Conservation (phyloP, 129 eudicot species). For the Helichrysum umbraculigerum region DNA sequence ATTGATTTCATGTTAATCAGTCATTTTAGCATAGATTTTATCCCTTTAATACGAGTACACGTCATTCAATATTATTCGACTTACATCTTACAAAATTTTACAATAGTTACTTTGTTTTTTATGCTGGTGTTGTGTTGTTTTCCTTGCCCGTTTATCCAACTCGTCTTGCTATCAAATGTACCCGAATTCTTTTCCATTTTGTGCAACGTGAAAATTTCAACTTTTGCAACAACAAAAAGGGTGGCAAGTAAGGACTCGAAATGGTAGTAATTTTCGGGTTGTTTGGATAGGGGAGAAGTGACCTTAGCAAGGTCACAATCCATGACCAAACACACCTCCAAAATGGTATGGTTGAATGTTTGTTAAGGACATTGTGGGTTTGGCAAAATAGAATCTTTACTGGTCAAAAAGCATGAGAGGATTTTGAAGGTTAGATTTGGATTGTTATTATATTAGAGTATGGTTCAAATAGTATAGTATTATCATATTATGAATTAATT, state of each 20-base stretch:
- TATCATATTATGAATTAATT: neutral
- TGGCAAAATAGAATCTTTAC: conserved; percentile 33
- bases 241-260: conserved; percentile 35
- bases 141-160: neutral
- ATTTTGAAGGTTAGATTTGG: conserved; percentile 34
- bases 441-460: conserved; percentile 23
- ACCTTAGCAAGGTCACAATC: conserved; percentile 36
- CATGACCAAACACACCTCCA: conserved; percentile 34
- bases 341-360: conserved; percentile 28
- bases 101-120: neutral
- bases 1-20: too few species aligned
- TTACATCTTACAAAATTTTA: neutral
- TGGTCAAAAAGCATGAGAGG: conserved; percentile 17
- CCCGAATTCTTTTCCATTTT: conserved; percentile 30
- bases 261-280: conserved; percentile 31
- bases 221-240: conserved; percentile 40
- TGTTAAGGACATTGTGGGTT: conserved; percentile 36
- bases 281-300: conserved; percentile 30
- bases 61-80: too few species aligned
- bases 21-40: too few species aligned
- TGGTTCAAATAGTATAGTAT: neutral
- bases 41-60: too few species aligned
- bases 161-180: neutral
- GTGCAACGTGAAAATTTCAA: conserved; percentile 21
- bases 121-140: neutral